A percentile compares a stretch with the other conserved stretches of the same genome.
Conservation (phyloP, 176 grass and related monocot genomes). For the Eremochloa ophiuroides region DNA sequence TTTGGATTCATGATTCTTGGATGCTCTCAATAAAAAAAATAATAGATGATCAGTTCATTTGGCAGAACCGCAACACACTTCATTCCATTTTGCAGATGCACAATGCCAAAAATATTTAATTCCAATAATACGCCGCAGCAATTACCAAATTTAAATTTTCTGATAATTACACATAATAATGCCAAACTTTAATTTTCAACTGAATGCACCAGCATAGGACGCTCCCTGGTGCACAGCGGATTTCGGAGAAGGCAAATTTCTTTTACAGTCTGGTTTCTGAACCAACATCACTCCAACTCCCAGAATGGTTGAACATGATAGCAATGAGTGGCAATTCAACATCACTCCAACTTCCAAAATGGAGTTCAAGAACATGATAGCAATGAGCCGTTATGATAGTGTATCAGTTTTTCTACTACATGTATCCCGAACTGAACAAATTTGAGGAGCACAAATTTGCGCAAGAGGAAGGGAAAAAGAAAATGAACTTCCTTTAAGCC, state of each 20-base stretch:
- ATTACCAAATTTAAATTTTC: background rate
- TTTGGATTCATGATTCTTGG: background rate
- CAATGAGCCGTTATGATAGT: background rate
- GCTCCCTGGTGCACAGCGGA: no score
- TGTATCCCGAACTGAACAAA: background rate
- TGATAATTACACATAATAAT: background rate
- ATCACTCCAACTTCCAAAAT: background rate
- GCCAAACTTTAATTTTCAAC: background rate
- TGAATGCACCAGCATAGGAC: background rate
- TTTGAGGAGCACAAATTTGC: background rate
- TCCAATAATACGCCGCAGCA: background rate
- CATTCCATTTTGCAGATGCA: background rate
- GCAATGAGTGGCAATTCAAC: background rate
- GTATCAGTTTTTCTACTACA: background rate
- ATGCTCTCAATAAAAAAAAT: background rate
- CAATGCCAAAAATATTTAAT: background rate
- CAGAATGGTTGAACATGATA: constrained; percentile 4
- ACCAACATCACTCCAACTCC: background rate
- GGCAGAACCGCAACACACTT: background rate
- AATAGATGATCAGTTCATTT: background rate
- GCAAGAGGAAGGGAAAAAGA: background rate
- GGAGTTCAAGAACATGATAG: constrained; percentile 16
- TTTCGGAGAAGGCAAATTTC: background rate
- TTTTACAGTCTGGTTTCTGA: background rate
- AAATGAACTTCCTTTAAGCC: background rate